Conservation (phyloP, 352 stramenopile species). For the Phytophthora pinifolia region DNA sequence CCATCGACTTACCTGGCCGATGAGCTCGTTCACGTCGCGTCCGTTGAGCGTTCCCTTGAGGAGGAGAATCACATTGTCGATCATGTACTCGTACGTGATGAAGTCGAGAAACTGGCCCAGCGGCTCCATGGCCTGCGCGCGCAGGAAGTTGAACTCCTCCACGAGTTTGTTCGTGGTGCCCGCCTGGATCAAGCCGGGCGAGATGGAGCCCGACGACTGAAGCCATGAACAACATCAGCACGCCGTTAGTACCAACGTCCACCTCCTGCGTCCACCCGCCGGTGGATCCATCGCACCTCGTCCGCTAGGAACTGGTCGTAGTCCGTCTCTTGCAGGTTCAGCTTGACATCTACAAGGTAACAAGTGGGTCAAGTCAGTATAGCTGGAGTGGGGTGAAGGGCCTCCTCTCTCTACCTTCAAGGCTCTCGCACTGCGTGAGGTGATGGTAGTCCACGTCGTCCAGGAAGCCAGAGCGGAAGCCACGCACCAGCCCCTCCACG, state of each 20-base stretch:
- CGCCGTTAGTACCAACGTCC: slow-evolving; percentile 1
- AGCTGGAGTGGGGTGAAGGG: too few relatives aligned
- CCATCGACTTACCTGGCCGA: slow-evolving; percentile 71
- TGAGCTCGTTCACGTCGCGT: slow-evolving; percentile 97
- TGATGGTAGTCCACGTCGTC: slow-evolving; percentile 91
- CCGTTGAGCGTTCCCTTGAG: slow-evolving; percentile 98
- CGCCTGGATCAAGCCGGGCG: slow-evolving; percentile 80
- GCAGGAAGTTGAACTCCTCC: slow-evolving; percentile 97
- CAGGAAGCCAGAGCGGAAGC: slow-evolving; percentile 92
- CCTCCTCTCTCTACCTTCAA: slow-evolving; percentile 62
- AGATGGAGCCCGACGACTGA: slow-evolving; percentile 66
- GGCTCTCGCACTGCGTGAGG: slow-evolving; percentile 87
- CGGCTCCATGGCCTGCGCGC: slow-evolving; percentile 95
- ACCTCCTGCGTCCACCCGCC: background rate
- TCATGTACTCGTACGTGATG: slow-evolving; percentile 99
- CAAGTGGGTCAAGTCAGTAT: slow-evolving; percentile 1
- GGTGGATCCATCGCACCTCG: slow-evolving; percentile 51
- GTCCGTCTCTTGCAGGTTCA: slow-evolving; percentile 98
- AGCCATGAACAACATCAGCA: slow-evolving; percentile 31
- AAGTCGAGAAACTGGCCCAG: slow-evolving; percentile 98
- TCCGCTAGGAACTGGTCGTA: slow-evolving; percentile 96
- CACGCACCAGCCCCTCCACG: slow-evolving; percentile 95
- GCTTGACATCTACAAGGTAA: slow-evolving; percentile 78
- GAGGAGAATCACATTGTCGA: slow-evolving; percentile 99
- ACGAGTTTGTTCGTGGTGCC: slow-evolving; percentile 91